These are phyloP conservation scores for Skeletonema marinoi DNA, from an alignment of 108 stramenopile species.

Conservation along the genomic window DNA sequence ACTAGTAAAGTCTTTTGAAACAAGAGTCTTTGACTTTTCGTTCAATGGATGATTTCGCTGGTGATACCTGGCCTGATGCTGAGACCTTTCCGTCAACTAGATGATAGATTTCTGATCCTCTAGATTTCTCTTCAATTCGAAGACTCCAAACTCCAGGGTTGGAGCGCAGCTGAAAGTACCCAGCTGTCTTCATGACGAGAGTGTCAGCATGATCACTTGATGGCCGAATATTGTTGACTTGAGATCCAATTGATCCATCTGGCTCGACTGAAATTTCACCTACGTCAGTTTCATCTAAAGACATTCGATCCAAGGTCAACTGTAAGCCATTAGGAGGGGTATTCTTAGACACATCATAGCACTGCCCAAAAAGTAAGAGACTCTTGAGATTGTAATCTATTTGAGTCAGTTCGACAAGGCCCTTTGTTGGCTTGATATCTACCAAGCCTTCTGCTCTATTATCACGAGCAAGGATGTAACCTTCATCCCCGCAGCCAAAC, in stretches of 20 bases:
- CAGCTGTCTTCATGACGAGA: conserved; percentile 97
- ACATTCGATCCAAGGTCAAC: conserved; percentile 70
- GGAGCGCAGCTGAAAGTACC: conserved; percentile 97
- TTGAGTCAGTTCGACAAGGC: conserved; percentile 52
- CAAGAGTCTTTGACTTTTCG: conserved; percentile 55
- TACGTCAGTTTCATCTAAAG: background rate
- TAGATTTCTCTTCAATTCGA: conserved; percentile 68
- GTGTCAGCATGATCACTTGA: conserved; percentile 80
- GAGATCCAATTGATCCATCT: conserved; percentile 47
- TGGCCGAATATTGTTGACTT: background rate
- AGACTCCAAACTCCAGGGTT: conserved; percentile 93
- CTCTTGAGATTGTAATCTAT: conserved; percentile 88
- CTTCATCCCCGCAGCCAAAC: conserved; percentile 68
- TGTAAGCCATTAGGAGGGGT: conserved; percentile 95
- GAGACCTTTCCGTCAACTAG: conserved; percentile 66
- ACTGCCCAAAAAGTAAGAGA: conserved; percentile 94
- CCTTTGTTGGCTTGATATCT: background rate
- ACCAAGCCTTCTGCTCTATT: conserved; percentile 5
- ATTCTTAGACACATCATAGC: conserved; percentile 68
- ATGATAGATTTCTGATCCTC: conserved; percentile 90
- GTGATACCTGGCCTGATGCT: conserved; percentile 15
- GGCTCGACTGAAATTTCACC: conserved; percentile 40
- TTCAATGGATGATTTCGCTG: conserved; percentile 19
- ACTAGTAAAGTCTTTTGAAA: conserved; percentile 75
- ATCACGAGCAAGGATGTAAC: conserved; percentile 20